A percentile compares a stretch with the other conserved stretches of the same genome.
Evolutionary conservation across 148 eudicot genomes (phyloP).

Genomic region (Vaccinium macrocarpon): DNA sequence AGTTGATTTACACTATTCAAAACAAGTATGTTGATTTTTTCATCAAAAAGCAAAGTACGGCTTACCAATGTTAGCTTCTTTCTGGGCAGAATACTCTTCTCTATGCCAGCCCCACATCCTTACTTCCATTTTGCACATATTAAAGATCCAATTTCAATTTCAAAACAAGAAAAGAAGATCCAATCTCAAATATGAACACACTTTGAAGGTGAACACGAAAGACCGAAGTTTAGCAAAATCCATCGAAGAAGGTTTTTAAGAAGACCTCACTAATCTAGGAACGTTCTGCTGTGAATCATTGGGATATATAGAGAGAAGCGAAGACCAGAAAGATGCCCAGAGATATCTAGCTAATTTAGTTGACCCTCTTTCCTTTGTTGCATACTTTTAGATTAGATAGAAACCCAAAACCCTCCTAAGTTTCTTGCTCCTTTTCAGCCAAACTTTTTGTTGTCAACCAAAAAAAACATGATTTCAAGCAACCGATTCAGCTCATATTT

Average conservation of each 20-base stretch:
- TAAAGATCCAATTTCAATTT: not conserved
- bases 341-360: not conserved
- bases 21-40: not conserved
- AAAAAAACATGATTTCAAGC: not conserved
- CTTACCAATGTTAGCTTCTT: slow-evolving; percentile 47
- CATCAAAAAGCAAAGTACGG: not conserved
- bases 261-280: too few species aligned
- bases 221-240: not conserved
- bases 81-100: slow-evolving; percentile 35
- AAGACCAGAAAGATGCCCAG: not conserved
- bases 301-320: not conserved
- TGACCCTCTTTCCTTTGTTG: not conserved
- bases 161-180: too few species aligned
- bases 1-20: too few species aligned
- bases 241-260: not conserved
- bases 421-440: slow-evolving; percentile 22
- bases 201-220: too few species aligned
- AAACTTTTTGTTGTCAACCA: slow-evolving; percentile 15
- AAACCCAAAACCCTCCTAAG: slow-evolving; percentile 18
- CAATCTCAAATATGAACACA: not conserved
- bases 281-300: too few species aligned
- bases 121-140: slow-evolving; percentile 14
- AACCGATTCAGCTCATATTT: slow-evolving; percentile 15
- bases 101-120: slow-evolving; percentile 64
- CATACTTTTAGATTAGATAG: not conserved